These are phyloP conservation scores for Gryganskiella cystojenkinii DNA, from an alignment of 192 early-diverging fungal species.

Conservation along the genomic window DNA sequence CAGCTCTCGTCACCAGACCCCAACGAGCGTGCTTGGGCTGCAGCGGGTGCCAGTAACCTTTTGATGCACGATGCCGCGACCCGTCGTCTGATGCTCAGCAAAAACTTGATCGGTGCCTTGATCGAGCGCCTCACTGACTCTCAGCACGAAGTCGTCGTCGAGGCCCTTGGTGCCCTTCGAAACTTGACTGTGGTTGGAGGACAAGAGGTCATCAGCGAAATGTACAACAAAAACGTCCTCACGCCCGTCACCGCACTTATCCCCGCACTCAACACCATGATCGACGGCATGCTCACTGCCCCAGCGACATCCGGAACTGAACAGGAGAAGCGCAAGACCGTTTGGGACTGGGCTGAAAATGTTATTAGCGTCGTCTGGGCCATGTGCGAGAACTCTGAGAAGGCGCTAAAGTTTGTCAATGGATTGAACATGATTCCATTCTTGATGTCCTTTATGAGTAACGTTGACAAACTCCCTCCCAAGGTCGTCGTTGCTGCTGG, in stretches of 20 bases:
- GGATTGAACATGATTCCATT: constrained; percentile 69
- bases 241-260: constrained; percentile 60
- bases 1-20: constrained; percentile 74
- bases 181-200: constrained; percentile 69
- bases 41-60: constrained; percentile 86
- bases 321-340: constrained; percentile 54
- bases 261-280: constrained; percentile 52
- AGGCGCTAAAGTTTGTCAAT: constrained; percentile 74
- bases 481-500: constrained; percentile 65
- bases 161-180: constrained; percentile 78
- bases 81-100: constrained; percentile 79
- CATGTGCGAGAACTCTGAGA: constrained; percentile 76
- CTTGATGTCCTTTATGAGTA: constrained; percentile 75
- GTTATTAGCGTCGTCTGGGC: constrained; percentile 66
- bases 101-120: constrained; percentile 71
- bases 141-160: constrained; percentile 76
- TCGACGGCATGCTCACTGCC: constrained; percentile 33
- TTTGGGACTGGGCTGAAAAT: constrained; percentile 70
- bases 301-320: constrained; percentile 23
- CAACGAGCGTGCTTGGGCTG: constrained; percentile 89
- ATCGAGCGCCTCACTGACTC: constrained; percentile 80
- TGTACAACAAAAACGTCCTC: constrained; percentile 66
- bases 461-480: constrained; percentile 57
- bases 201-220: constrained; percentile 65
- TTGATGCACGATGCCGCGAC: constrained; percentile 71